These are phyloP conservation scores for Lasiosphaeria miniovina DNA, from an alignment of 495 filamentous ascomycete species.

Conservation along the genomic window DNA sequence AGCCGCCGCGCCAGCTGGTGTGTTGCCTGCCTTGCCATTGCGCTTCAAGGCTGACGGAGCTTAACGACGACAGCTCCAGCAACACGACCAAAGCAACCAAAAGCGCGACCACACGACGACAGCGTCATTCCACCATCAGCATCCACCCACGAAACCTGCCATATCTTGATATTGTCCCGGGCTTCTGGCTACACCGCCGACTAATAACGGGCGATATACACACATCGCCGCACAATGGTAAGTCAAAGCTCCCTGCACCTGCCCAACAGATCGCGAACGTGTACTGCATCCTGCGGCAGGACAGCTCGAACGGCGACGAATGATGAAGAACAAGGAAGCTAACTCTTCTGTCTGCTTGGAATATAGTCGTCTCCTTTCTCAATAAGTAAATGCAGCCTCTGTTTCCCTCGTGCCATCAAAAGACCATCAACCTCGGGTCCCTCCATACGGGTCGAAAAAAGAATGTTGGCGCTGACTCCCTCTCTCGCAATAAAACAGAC, in stretches of 20 bases:
- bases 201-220: not conserved
- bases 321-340: slow-evolving; percentile 5
- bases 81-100: not conserved
- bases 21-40: slow-evolving; percentile 34
- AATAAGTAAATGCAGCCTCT: slow-evolving; percentile 62
- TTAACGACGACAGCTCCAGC: slow-evolving; percentile 1
- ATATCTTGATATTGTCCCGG: not conserved
- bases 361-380: slow-evolving; percentile 74
- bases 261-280: not conserved
- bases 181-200: not conserved
- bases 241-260: not conserved
- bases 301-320: not conserved
- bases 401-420: not conserved
- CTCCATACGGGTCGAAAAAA: slow-evolving; percentile 1
- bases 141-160: not conserved
- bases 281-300: not conserved
- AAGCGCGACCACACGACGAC: not conserved
- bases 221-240: slow-evolving; percentile 27
- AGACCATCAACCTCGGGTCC: not conserved
- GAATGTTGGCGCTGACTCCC: slow-evolving; percentile 7
- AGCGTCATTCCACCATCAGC: not conserved
- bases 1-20: slow-evolving; percentile 38
- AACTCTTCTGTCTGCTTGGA: slow-evolving; percentile 11
- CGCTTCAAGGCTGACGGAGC: slow-evolving; percentile 1
- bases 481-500: slow-evolving; percentile 50